phyloP scores from a whole-genome alignment of 139 green algal species.

The Chlamydomonas eustigma region DNA sequence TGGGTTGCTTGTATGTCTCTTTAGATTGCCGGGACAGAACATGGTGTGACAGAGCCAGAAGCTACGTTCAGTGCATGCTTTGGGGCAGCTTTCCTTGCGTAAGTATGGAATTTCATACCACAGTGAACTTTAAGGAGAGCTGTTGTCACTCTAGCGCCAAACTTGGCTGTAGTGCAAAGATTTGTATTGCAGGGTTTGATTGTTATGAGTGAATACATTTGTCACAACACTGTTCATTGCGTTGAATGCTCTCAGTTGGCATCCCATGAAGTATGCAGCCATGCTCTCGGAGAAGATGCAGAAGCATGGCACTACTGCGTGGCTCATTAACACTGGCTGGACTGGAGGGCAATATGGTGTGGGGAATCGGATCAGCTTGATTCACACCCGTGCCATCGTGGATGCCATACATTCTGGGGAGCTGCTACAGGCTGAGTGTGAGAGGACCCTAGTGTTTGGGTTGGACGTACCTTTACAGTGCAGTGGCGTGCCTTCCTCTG shows the following conservation, averaged over 20 bases:
- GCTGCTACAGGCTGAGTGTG: constrained; percentile 55
- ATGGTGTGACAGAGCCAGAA: constrained; percentile 88
- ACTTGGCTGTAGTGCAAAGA: too few species aligned
- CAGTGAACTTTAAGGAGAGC: too few species aligned
- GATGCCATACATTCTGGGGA: constrained; percentile 91
- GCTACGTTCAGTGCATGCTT: constrained; percentile 90
- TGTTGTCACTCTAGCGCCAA: too few species aligned
- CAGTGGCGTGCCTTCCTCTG: constrained; percentile 58
- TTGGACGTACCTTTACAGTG: constrained; percentile 48
- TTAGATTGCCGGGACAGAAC: constrained; percentile 87
- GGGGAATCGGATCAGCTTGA: constrained; percentile 84
- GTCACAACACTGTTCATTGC: too few species aligned
- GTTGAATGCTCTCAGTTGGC: constrained; percentile 29
- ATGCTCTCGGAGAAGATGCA: constrained; percentile 90
- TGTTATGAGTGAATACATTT: too few species aligned
- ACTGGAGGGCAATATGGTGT: constrained; percentile 73
- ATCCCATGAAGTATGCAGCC: constrained; percentile 82
- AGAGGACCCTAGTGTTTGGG: constrained; percentile 74
- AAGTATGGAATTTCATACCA: too few species aligned
- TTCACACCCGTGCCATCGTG: constrained; percentile 91
- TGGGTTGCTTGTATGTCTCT: constrained; percentile 3
- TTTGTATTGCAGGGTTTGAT: too few species aligned
- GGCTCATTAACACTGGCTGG: constrained; percentile 92
- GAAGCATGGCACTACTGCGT: constrained; percentile 71
- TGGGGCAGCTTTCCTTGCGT: constrained; percentile 60